Evolutionary conservation across 2,329 filamentous ascomycete genomes (phyloP).

Genomic region (Penicillium sp.): DNA sequence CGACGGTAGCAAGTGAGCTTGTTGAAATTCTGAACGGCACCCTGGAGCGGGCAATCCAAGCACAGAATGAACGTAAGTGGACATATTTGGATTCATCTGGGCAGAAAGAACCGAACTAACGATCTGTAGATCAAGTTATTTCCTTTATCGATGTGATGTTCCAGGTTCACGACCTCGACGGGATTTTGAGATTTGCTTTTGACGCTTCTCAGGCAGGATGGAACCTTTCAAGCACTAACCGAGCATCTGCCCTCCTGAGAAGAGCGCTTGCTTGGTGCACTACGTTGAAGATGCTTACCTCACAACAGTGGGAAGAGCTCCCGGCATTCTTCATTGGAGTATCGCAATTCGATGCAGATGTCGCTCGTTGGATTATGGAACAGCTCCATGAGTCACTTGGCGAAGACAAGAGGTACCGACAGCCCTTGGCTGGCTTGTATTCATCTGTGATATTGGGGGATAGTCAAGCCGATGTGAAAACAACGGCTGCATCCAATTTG

Average conservation of each 20-base stretch:
- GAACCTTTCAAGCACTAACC: constrained; percentile 27
- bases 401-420: constrained; percentile 19
- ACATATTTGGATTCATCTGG: too few species aligned
- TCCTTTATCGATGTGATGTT: constrained; percentile 22
- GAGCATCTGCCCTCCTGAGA: constrained; percentile 35
- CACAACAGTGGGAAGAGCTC: constrained; percentile 15
- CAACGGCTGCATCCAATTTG: constrained; percentile 31
- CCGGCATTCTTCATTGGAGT: constrained; percentile 23
- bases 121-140: constrained; percentile 13
- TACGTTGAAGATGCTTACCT: constrained; percentile 23
- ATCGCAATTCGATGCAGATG: constrained; percentile 32
- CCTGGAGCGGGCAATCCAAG: constrained; percentile 32
- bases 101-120: constrained; percentile 4
- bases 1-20: constrained; percentile 33
- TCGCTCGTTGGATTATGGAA: constrained; percentile 34
- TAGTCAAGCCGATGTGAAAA: constrained; percentile 26
- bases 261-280: constrained; percentile 34
- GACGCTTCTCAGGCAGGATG: constrained; percentile 25
- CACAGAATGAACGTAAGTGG: constrained; percentile 28
- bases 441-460: constrained; percentile 26
- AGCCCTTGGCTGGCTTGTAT: constrained; percentile 29
- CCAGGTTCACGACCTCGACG: constrained; percentile 26
- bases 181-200: constrained; percentile 24
- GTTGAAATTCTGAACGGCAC: constrained; percentile 38
- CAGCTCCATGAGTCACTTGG: constrained; percentile 26